Conservation (phyloP, 345 rosid species). For the Moricandia arvensis region DNA sequence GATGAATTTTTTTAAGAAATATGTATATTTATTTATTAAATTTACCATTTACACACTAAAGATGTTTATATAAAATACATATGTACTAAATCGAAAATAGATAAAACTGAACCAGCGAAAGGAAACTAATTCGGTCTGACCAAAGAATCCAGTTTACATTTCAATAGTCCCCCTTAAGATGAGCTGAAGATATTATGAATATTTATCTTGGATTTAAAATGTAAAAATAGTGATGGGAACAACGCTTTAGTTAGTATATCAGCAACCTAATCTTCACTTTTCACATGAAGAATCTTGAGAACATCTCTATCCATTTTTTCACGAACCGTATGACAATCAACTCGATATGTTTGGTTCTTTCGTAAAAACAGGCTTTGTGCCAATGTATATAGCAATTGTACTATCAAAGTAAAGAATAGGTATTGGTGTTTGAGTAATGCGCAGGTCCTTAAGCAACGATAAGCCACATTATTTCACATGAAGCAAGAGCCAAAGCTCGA, state of each 20-base stretch:
- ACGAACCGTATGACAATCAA: neutral
- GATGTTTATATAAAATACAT: too few relatives aligned
- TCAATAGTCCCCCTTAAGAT: neutral
- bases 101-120: too few relatives aligned
- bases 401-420: neutral
- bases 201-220: neutral
- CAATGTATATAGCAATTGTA: neutral
- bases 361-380: neutral
- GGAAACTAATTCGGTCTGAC: too few relatives aligned
- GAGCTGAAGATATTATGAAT: neutral
- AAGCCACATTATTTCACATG: too few relatives aligned
- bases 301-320: neutral
- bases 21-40: too few relatives aligned
- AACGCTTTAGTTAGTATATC: neutral
- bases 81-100: too few relatives aligned
- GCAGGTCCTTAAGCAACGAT: too few relatives aligned
- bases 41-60: too few relatives aligned
- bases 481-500: too few relatives aligned
- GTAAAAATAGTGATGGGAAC: neutral
- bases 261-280: neutral
- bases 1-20: too few relatives aligned
- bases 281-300: neutral
- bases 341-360: neutral
- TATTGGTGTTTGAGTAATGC: too few relatives aligned
- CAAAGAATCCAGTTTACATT: too few relatives aligned